A percentile compares a stretch with the other conserved stretches of the same genome.
These are phyloP conservation scores for Globisporangium iwayamae DNA, from an alignment of 352 stramenopile genomes.

Conservation along the genomic window DNA sequence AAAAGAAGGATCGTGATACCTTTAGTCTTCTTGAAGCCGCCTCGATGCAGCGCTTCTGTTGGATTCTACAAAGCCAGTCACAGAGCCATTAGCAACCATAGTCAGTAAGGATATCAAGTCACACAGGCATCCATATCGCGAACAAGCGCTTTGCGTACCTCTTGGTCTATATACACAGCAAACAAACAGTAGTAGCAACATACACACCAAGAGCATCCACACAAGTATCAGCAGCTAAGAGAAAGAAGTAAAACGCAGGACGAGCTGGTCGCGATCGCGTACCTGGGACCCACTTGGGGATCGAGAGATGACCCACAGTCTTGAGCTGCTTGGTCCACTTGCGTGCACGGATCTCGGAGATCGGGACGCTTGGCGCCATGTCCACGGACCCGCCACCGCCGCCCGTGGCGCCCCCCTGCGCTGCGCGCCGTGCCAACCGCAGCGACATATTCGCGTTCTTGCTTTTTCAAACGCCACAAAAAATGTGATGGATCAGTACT, in stretches of 20 bases:
- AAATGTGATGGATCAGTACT: not conserved
- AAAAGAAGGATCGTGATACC: conserved; percentile 22
- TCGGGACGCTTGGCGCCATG: conserved; percentile 38
- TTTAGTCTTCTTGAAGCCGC: conserved; percentile 69
- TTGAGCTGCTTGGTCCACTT: conserved; percentile 75
- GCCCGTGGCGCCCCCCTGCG: conserved; percentile 15
- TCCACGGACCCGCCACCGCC: conserved; percentile 15
- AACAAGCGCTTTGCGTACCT: conserved; percentile 24
- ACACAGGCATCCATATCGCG: not conserved
- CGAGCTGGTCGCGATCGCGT: conserved; percentile 8
- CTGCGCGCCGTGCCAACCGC: conserved; percentile 31
- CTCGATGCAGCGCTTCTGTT: conserved; percentile 62
- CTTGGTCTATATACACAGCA: conserved; percentile 33
- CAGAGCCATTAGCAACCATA: not conserved
- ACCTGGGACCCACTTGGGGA: conserved; percentile 77
- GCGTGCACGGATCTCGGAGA: conserved; percentile 62
- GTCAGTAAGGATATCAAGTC: not conserved
- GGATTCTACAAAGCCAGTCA: conserved; percentile 30
- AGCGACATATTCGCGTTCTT: conserved; percentile 40
- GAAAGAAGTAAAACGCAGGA: not conserved
- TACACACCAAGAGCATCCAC: not conserved
- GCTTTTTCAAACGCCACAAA: not conserved
- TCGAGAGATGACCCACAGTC: conserved; percentile 64
- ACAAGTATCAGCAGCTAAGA: not conserved
- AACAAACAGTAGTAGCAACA: not conserved